phyloP scores from a whole-genome alignment of 768 basidiomycete genomes.

The Suillus ampliporus region DNA sequence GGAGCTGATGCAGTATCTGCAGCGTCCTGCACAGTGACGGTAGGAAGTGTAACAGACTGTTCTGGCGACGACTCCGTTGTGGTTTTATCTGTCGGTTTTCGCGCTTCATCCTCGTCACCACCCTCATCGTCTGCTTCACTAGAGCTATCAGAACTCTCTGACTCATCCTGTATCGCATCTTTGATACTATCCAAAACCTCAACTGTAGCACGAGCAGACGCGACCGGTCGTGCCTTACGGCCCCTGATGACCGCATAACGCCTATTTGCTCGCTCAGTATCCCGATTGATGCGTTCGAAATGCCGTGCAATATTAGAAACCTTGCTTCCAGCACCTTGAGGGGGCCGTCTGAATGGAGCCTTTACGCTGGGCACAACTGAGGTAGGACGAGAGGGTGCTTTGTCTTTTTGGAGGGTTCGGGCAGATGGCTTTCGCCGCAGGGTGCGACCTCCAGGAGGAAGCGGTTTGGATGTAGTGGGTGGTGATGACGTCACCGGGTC shows the following conservation, averaged over 20 bases:
- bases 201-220: conserved; percentile 85
- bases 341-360: conserved; percentile 59
- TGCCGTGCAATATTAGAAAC: conserved; percentile 91
- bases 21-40: conserved; percentile 19
- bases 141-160: conserved; percentile 72
- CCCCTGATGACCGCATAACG: conserved; percentile 88
- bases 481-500: conserved; percentile 41
- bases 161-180: conserved; percentile 90
- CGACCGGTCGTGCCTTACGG: conserved; percentile 87
- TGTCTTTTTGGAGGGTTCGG: conserved; percentile 44
- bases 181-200: conserved; percentile 88
- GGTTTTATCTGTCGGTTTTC: conserved; percentile 33
- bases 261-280: conserved; percentile 74
- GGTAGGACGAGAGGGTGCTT: conserved; percentile 47
- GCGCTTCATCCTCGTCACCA: conserved; percentile 58
- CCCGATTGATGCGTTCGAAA: conserved; percentile 83
- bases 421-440: conserved; percentile 42
- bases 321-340: conserved; percentile 59
- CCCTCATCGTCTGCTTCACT: conserved; percentile 72
- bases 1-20: conserved; percentile 10
- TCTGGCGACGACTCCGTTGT: conserved; percentile 37
- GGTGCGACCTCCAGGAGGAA: conserved; percentile 39
- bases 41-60: conserved; percentile 35
- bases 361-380: conserved; percentile 43
- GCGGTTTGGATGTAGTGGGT: conserved; percentile 25